Evolutionary conservation across 73 alveolate genomes (phyloP), one percentile per base, ranked within the genome.

Genomic region (Paramecium primaurelia): DNA sequence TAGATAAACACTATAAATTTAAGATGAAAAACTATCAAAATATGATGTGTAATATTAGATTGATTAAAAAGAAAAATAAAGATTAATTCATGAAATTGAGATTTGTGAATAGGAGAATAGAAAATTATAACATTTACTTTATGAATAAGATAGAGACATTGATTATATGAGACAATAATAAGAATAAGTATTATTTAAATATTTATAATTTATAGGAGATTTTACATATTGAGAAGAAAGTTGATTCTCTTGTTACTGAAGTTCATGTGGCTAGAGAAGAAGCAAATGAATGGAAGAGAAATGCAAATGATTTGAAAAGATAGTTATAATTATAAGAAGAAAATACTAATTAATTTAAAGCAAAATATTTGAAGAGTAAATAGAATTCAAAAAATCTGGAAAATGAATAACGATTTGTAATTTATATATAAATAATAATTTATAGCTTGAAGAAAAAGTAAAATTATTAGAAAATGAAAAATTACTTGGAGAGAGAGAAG

Each of bases 401-500:
- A 80, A 26, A 47, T 32, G 91, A 80, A 14, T 32, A 11, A 11
- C 49, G 75, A 80, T 80, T 45, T 80, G 91, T 80, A 80, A 54
- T 54, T 49, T 49, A 22, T 22, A 54, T 22, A 26, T 3, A 10
- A 25, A 0, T n/a, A 32, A 44, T 11, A 44, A 2, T 22, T 42
- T 22, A 12, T 34, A 80, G 91, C 38, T 80, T 11, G 91, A 80
- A 80, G 91, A 80, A 80, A 80, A 80, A 22, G 30, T 80, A 12
- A 80, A 80, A 25, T 20, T 80, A 42, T 49, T 80, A 12, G 91
- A 80, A 44, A 80, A 80, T 80, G 91, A 80, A 26, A 80, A 44
- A 80, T 22, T 80, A 20, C 71, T 80, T 10, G 91, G 58, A 11
- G 91, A 80, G 30, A 80, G 91, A 45, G 91, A 80, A 18, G 91